Evolutionary conservation across 495 filamentous ascomycete genomes (phyloP), one percentile per base, ranked within the genome.

Genomic region (Bacidia rubella): DNA sequence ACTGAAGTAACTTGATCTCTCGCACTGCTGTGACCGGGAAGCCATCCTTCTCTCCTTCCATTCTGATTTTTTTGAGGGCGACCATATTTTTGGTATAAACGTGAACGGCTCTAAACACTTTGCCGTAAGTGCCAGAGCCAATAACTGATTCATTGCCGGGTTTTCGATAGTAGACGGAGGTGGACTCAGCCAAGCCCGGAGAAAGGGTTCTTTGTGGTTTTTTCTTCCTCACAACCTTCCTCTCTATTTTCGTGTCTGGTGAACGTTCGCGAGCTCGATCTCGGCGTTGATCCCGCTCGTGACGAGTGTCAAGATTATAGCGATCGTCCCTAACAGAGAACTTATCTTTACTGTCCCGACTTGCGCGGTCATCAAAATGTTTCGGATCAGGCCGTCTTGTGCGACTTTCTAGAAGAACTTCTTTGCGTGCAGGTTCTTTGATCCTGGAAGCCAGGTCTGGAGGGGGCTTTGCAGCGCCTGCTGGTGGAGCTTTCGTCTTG

Each of bases 91-190:
- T 83, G 9, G 90, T 99, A 53, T 63, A 63, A 12, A 95, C 88
- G 65, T 99, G 89, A 15, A 90, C 74, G n/a, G 83, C 92, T 62
- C 97, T 97, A 73, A 96, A 99, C 5, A 99, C 92, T 64, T 99
- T 97, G 39, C 90, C 92, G 63, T 92, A 95, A 1, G 86, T 95
- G 23, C 90, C 90, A 39, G 88, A 92, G 26, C 90, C 90, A 10
- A 96, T 81, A 2, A 96, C 87, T 7, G 89, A 95, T 63, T 93
- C 89, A 60, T 96, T 93, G 3, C 90, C 90, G 0, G 90, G 88
- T 61, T 94, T 95, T 54, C 89, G 73, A 66, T 81, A 92, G 66
- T 87, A 96, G 15, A 95, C 87, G 2, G 88, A 95, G 43, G 87
- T 84, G 1, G 87, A 89, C 2, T 72, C 65, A 25, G 80, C 77